These are phyloP conservation scores for Aspergillus pseudoviridinutans DNA, from an alignment of 2,329 filamentous ascomycete species.

Conservation along the genomic window DNA sequence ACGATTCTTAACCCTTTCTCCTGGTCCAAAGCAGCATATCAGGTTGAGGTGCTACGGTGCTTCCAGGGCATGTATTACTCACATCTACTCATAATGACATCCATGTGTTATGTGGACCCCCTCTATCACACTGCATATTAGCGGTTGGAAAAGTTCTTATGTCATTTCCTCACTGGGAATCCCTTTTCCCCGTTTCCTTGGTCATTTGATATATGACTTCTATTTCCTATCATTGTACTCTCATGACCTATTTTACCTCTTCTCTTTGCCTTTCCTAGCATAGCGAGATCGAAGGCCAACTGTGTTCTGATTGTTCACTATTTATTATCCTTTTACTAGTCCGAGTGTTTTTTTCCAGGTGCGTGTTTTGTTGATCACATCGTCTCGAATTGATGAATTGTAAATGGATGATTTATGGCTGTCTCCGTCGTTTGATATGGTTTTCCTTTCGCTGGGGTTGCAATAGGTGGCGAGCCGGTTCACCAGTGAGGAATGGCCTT, in stretches of 20 bases:
- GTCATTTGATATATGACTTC: slow-evolving; percentile 19
- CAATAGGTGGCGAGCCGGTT: not conserved
- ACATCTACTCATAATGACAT: slow-evolving; percentile 35
- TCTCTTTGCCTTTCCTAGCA: slow-evolving; percentile 25
- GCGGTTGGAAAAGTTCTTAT: slow-evolving; percentile 41
- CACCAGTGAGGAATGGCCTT: not conserved
- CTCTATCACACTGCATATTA: slow-evolving; percentile 38
- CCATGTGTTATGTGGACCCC: slow-evolving; percentile 35
- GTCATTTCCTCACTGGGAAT: slow-evolving; percentile 26
- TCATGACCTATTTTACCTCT: slow-evolving; percentile 3
- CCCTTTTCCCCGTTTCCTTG: slow-evolving; percentile 18
- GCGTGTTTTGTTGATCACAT: not conserved
- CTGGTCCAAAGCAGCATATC: slow-evolving; percentile 16
- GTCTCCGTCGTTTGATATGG: not conserved
- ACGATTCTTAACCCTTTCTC: slow-evolving; percentile 20
- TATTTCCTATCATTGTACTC: slow-evolving; percentile 13
- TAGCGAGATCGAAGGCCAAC: slow-evolving; percentile 34
- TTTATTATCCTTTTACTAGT: slow-evolving; percentile 1
- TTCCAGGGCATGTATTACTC: slow-evolving; percentile 38
- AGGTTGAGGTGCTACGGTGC: slow-evolving; percentile 14
- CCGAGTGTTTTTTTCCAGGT: slow-evolving; percentile 2
- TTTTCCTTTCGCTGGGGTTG: not conserved
- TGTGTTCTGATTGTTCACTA: slow-evolving; percentile 13
- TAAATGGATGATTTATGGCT: slow-evolving; percentile 3
- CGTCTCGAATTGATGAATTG: not conserved